Evolutionary conservation across 1,284 basidiomycete species (phyloP), one percentile per base, ranked within the genome.

Genomic region (Cryptococcus depauperatus): DNA sequence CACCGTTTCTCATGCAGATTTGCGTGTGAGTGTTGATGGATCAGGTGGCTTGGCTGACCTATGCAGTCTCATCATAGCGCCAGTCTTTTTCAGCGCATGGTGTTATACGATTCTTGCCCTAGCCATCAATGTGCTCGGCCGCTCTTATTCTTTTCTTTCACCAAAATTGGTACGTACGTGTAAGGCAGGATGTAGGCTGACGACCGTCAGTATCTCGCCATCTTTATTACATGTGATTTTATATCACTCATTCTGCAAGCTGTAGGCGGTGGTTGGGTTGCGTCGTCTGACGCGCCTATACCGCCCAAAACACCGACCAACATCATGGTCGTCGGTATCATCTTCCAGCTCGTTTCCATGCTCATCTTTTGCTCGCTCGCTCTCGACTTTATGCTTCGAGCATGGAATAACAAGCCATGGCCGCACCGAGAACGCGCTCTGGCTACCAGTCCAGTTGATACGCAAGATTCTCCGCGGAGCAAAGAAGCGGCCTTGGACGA

Each of bases 1-100:
- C 57, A n/a, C 60, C 62, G 5, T 68, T 64, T 48, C 64, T 76
- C 47, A 76, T 78, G 50, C 76, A 79, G 74, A 66, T 61, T 35
- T 51, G 44, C 42, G 54, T 56, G 61, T 64, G 43, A 48, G 64
- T 61, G 8, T 5, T 21, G n/a, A n/a, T 10, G 9, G 0, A 7
- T 22, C 27, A 11, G 39, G 5, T 21, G 6, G 14, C 47, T n/a
- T 33, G 41, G 19, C 9, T 34, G 28, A 43, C 27, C 5, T 10
- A 13, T 35, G 22, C 44, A 64, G 63, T 21, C 56, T 70, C 4
- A 60, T 68, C 50, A 55, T 71, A 47, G 63, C 61, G 0, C 69
- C 69, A n/a, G 66, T 68, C 23, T 71, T 69, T 63, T 66, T 66
- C 49, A 60, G 56, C 0, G 54, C 52, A 1, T 56, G 48, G 51